Percentiles rank a stretch among this genome's conserved stretches.
Conservation (phyloP, 2,329 filamentous ascomycete genomes). For the Cladobotryum protrusum region DNA sequence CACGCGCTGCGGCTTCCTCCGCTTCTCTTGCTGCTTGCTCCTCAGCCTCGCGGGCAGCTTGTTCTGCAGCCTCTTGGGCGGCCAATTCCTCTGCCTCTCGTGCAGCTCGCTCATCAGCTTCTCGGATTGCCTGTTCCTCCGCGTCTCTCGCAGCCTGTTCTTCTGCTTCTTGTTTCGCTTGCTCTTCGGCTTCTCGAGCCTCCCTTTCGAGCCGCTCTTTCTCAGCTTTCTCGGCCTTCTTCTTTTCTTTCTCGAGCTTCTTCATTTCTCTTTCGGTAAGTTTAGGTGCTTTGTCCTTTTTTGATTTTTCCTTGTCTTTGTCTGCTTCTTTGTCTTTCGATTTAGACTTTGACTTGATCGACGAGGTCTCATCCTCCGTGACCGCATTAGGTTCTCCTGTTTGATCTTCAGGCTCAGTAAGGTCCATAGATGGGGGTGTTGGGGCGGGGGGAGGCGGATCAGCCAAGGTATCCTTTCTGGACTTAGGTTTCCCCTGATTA, state of each 20-base stretch:
- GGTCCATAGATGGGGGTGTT: constrained; percentile 41
- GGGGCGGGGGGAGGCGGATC: constrained; percentile 42
- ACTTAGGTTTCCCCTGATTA: constrained; percentile 40
- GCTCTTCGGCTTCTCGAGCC: constrained; percentile 26
- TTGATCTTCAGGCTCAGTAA: constrained; percentile 32
- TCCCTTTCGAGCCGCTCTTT: constrained; percentile 25
- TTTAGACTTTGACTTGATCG: constrained; percentile 31
- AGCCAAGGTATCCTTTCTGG: constrained; percentile 31
- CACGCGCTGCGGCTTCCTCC: constrained; percentile 12
- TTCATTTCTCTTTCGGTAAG: constrained; percentile 45
- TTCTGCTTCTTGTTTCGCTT: constrained; percentile 22
- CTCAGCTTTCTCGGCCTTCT: constrained; percentile 36
- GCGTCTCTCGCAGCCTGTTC: constrained; percentile 22
- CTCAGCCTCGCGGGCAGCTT: constrained; percentile 2
- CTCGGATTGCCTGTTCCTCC: constrained; percentile 1
- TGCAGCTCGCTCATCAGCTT: constrained; percentile 8
- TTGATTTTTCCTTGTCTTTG: constrained; percentile 26
- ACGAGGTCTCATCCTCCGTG: constrained; percentile 30
- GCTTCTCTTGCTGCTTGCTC: constrained; percentile 9
- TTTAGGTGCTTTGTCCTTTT: constrained; percentile 37
- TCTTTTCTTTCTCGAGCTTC: constrained; percentile 45
- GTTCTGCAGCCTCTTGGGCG: constrained; percentile 1
- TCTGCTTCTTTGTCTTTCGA: constrained; percentile 33
- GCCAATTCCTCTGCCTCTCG: constrained; percentile 5
- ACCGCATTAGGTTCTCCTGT: constrained; percentile 31